Base-by-base conservation (phyloP, 2,329 filamentous ascomycete genomes). In the Calycina herbarum region DNA sequence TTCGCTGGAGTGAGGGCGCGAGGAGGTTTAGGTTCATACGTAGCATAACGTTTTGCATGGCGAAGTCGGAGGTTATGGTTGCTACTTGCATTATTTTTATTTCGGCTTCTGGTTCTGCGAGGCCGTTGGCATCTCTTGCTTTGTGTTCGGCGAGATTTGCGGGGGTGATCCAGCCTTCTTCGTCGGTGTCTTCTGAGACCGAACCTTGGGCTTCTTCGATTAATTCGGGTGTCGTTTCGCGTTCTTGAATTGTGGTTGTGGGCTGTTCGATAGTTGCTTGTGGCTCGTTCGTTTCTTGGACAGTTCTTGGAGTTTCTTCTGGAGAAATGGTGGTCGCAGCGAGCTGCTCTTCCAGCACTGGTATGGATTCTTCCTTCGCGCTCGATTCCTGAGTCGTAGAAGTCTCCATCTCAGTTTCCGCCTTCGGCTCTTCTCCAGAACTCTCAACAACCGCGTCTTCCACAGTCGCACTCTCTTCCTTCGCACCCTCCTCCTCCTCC, bases 11-110 rank as follows among this genome's bases (percentile, higher is more conserved):
- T 17, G 87, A 85, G 0, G 92, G 86, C 0, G 94, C 93, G 66
- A 97, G 85, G 11, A 97, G 86, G 76, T 95, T 92, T 59, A 99
- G 86, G 80, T 97, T 97, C 82, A 98, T 96, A 72, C 96, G 92
- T 4, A 99, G 85, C 1, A 95, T 86, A 7, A 98, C 93, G 77
- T 98, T 98, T 80, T 98, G 94, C 92, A 99, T 96, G 64, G 95
- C 94, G 79, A 92, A 98, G 81, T 99, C 95, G 64, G 91, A 93
- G 1, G 95, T 98, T 75, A 98, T 89, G 57, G 94, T 89, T n/a
- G 93, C 94, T 17, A 92, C 92, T 78, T 96, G 89, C 72, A 97
- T 89, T 13, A 86, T 87, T 68, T 86, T 85, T 42, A 86, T 82
- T 63, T 86, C 82, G 1, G 83, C 77, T 66, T 82, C 77, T 59